These are phyloP conservation scores for Fusarium tupiense DNA, from an alignment of 2,329 filamentous ascomycete species.

Conservation along the genomic window DNA sequence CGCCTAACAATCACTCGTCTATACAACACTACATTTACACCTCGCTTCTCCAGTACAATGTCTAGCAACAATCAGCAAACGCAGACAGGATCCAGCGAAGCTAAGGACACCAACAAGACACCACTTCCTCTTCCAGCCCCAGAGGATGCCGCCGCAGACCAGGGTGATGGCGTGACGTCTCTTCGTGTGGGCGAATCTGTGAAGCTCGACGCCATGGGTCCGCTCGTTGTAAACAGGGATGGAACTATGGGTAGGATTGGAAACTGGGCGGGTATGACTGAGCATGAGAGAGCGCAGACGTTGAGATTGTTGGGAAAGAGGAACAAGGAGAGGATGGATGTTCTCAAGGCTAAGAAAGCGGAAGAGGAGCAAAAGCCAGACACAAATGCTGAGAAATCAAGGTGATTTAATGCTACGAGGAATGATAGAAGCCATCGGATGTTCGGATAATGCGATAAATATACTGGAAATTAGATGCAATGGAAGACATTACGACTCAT, in stretches of 20 bases:
- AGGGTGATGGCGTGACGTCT: constrained; percentile 38
- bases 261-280: constrained; percentile 79
- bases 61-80: constrained; percentile 1
- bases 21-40: neutral
- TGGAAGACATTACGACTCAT: neutral
- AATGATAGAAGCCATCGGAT: neutral
- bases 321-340: constrained; percentile 70
- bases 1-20: constrained; percentile 17
- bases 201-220: constrained; percentile 74
- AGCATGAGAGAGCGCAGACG: constrained; percentile 73
- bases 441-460: neutral
- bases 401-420: neutral
- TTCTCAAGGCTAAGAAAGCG: constrained; percentile 50
- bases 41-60: constrained; percentile 19
- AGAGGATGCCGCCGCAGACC: constrained; percentile 11
- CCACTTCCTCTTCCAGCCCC: constrained; percentile 41
- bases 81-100: constrained; percentile 1
- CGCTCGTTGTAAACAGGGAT: constrained; percentile 78
- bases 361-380: constrained; percentile 19
- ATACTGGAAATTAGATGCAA: neutral
- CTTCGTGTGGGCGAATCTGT: constrained; percentile 51
- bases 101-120: constrained; percentile 9
- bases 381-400: neutral
- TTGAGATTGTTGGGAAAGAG: constrained; percentile 73
- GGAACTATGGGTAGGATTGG: constrained; percentile 75